Conservation (phyloP, 768 basidiomycete genomes). For the Amanita muscaria region DNA sequence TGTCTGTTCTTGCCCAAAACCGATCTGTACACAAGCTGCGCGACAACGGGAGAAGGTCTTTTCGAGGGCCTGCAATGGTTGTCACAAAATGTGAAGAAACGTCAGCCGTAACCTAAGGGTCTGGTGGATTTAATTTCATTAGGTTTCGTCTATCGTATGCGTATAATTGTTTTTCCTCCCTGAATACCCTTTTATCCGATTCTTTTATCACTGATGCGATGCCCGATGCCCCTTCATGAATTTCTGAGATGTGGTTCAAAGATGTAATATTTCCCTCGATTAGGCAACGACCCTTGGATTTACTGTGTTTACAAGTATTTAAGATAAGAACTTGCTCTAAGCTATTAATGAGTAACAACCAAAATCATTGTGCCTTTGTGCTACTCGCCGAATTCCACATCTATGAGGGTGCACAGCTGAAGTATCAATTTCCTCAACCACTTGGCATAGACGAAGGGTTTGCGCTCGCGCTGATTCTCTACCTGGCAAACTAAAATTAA, state of each 20-base stretch:
- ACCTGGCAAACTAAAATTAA: constrained; percentile 10
- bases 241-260: constrained; percentile 2
- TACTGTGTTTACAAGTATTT: too few species aligned
- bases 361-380: constrained; percentile 84
- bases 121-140: constrained; percentile 4
- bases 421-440: constrained; percentile 93
- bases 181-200: constrained; percentile 24
- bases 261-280: too few species aligned
- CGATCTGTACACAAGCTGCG: constrained; percentile 51
- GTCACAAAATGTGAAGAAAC: constrained; percentile 94
- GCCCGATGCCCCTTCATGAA: constrained; percentile 18
- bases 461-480: constrained; percentile 17
- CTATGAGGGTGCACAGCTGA: constrained; percentile 84
- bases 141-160: constrained; percentile 16
- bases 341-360: constrained; percentile 44
- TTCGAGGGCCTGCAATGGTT: constrained; percentile 98
- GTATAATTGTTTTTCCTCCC: constrained; percentile 16
- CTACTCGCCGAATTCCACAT: constrained; percentile 99
- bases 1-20: constrained; percentile 2
- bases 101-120: constrained; percentile 48
- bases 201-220: constrained; percentile 15
- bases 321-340: too few species aligned
- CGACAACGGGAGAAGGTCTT: constrained; percentile 92
- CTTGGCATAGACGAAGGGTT: constrained; percentile 93
- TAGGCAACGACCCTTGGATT: too few species aligned